These are phyloP conservation scores for Clarireedia monteithiana DNA, from an alignment of 2,329 filamentous ascomycete species.

Conservation along the genomic window DNA sequence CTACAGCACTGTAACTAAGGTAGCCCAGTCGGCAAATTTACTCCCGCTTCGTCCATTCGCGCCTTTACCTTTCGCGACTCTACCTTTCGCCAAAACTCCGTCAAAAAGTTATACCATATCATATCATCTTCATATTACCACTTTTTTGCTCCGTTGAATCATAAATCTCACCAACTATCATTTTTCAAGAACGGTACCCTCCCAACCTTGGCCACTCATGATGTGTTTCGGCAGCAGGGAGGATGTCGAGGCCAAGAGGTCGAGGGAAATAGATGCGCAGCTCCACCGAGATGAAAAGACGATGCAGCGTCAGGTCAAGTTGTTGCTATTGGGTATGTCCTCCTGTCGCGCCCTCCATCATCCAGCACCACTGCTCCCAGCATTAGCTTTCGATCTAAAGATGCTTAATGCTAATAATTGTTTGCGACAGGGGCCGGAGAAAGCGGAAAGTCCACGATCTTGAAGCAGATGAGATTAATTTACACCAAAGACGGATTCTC, in stretches of 20 bases:
- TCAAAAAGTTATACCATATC: too few species aligned
- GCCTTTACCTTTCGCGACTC: too few species aligned
- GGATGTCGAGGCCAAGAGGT: slow-evolving; percentile 44
- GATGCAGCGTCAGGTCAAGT: slow-evolving; percentile 82
- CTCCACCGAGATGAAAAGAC: slow-evolving; percentile 84
- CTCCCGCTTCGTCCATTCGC: too few species aligned
- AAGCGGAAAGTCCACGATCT: slow-evolving; percentile 90
- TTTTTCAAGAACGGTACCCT: background rate
- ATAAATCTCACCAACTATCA: background rate
- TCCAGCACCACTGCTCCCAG: slow-evolving; percentile 1
- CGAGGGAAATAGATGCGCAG: slow-evolving; percentile 75
- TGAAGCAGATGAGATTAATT: slow-evolving; percentile 99
- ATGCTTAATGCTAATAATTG: slow-evolving; percentile 13
- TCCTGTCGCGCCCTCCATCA: slow-evolving; percentile 12
- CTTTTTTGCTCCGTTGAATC: too few species aligned
- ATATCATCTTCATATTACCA: too few species aligned
- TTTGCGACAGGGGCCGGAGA: slow-evolving; percentile 73
- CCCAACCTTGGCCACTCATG: slow-evolving; percentile 19
- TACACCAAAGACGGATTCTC: slow-evolving; percentile 81
- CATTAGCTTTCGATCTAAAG: background rate
- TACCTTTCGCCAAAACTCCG: too few species aligned
- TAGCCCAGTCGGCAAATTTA: too few species aligned
- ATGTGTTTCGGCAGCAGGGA: slow-evolving; percentile 58
- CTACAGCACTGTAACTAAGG: too few species aligned
- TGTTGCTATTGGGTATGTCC: slow-evolving; percentile 76